phyloP scores from a whole-genome alignment of 2,329 filamentous ascomycete species.

The Pseudohalonectria lignicola region DNA sequence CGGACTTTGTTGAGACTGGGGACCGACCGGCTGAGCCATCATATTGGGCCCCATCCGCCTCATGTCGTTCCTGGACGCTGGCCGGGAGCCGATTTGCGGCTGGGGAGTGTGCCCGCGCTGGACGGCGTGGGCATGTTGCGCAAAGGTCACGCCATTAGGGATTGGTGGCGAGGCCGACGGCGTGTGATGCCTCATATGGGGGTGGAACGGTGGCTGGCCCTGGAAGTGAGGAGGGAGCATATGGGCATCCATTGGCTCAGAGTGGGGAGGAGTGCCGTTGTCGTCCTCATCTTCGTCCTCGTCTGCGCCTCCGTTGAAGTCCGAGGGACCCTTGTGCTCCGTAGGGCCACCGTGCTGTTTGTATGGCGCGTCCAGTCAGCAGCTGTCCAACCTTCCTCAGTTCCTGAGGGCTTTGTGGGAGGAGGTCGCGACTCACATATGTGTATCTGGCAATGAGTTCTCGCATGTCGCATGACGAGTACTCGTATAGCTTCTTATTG shows the following conservation, averaged over 20 bases:
- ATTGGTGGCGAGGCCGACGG: conserved; percentile 86
- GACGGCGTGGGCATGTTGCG: conserved; percentile 34
- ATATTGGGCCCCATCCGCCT: conserved; percentile 67
- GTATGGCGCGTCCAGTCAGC: no score
- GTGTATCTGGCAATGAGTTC: conserved; percentile 81
- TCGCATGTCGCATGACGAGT: conserved; percentile 87
- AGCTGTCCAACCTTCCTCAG: no score
- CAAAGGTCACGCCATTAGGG: conserved; percentile 61
- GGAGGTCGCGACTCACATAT: conserved; percentile 56
- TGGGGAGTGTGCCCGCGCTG: conserved; percentile 72
- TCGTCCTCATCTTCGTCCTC: conserved; percentile 76
- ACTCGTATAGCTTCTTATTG: conserved; percentile 99
- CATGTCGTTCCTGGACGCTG: conserved; percentile 69
- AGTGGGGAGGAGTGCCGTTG: conserved; percentile 61
- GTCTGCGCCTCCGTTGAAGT: conserved; percentile 81
- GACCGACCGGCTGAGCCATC: conserved; percentile 49
- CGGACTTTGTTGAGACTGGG: conserved; percentile 17
- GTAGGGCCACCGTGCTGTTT: conserved; percentile 78
- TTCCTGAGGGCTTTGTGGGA: no score
- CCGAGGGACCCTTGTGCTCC: conserved; percentile 89
- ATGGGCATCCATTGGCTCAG: conserved; percentile 38
- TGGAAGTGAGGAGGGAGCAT: conserved; percentile 64
- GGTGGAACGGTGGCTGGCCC: conserved; percentile 52
- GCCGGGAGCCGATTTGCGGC: conserved; percentile 62
- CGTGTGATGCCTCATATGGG: conserved; percentile 71